phyloP scores from a whole-genome alignment of 495 filamentous ascomycete species.

The Trichoderma erinaceum region DNA sequence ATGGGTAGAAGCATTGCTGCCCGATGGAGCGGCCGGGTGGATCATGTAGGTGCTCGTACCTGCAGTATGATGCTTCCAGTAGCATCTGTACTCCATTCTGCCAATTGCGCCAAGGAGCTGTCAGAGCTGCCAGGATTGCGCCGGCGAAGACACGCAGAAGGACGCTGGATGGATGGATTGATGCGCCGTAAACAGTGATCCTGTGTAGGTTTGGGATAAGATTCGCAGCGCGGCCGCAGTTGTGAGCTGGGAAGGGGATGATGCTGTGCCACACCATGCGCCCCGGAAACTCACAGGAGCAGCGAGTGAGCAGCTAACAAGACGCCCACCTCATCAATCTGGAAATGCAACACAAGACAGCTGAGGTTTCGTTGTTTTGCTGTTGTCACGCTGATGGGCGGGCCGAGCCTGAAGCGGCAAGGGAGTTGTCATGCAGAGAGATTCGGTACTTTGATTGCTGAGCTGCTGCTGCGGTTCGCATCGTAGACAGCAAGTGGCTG shows the following conservation, averaged over 20 bases:
- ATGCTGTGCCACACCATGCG: not conserved
- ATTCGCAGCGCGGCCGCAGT: constrained; percentile 10
- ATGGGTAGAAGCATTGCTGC: constrained; percentile 5
- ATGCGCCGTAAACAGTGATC: not conserved
- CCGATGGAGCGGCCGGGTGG: not conserved
- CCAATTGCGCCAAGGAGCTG: no score
- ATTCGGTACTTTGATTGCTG: no score
- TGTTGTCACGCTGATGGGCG: not conserved
- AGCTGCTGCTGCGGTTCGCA: no score
- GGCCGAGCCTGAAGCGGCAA: no score
- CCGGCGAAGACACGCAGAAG: no score
- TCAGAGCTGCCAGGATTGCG: no score
- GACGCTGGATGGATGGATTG: not conserved
- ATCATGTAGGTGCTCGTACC: not conserved
- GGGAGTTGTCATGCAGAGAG: no score
- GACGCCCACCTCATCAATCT: not conserved
- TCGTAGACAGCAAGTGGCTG: no score
- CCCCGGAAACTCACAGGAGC: not conserved
- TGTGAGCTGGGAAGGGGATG: not conserved
- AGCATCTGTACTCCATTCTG: no score
- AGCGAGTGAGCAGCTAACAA: not conserved
- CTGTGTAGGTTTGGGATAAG: not conserved
- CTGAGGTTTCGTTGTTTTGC: not conserved
- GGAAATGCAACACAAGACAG: not conserved
- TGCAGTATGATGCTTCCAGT: not conserved